phyloP scores from a whole-genome alignment of 2,329 filamentous ascomycete genomes.

The Didymella exigua region DNA sequence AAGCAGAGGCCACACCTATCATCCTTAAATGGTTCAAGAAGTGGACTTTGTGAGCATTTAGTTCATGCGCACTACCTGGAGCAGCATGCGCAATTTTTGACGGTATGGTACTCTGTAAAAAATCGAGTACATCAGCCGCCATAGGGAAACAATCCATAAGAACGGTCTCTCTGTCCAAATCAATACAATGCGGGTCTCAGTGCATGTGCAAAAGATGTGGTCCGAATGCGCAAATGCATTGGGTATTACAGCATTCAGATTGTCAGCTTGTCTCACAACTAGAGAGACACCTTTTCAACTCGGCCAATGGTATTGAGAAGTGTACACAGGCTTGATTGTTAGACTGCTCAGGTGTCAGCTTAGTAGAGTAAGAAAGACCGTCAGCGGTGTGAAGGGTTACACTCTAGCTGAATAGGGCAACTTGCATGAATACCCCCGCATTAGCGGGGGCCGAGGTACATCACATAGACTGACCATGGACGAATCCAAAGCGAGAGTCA shows the following conservation, averaged over 20 bases:
- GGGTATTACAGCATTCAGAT: background rate
- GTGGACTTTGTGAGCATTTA: constrained; percentile 27
- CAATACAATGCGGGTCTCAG: too few relatives aligned
- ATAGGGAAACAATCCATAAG: background rate
- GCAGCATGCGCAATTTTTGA: background rate
- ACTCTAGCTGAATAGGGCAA: background rate
- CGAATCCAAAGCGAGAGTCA: background rate
- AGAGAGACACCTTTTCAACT: background rate
- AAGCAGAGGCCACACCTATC: constrained; percentile 40
- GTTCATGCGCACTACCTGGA: background rate
- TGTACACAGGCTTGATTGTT: background rate
- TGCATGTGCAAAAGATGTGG: background rate
- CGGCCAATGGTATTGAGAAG: background rate
- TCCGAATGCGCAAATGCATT: background rate
- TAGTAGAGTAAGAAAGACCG: background rate
- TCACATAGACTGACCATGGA: background rate
- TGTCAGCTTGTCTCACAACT: background rate
- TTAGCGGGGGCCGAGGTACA: constrained; percentile 8
- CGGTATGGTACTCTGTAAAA: background rate
- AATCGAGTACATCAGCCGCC: background rate
- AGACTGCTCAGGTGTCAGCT: background rate
- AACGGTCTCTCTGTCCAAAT: background rate
- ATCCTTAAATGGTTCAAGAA: constrained; percentile 41
- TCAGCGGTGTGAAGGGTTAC: background rate
- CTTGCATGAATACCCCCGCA: constrained; percentile 5